Conservation (phyloP, 1,284 basidiomycete species). For the Sanghuangporus sanghuang region DNA sequence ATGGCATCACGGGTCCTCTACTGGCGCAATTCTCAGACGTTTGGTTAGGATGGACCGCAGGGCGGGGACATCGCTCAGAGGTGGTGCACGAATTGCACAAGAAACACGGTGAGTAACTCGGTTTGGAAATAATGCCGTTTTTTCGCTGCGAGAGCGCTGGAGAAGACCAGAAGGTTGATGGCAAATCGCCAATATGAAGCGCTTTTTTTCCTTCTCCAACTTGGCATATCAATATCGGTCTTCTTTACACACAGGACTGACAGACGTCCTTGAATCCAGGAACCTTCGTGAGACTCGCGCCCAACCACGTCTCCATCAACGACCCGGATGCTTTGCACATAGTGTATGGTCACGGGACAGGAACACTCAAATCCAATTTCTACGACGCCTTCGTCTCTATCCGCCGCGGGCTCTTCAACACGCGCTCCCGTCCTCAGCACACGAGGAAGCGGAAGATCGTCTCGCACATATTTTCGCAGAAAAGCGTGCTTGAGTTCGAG, state of each 20-base stretch:
- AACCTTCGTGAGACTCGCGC: conserved; percentile 78
- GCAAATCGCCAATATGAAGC: background rate
- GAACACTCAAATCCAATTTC: conserved; percentile 72
- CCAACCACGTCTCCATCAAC: conserved; percentile 81
- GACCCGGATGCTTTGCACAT: conserved; percentile 72
- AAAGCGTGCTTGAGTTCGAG: conserved; percentile 79
- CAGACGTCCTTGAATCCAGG: conserved; percentile 36
- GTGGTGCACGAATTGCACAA: conserved; percentile 72
- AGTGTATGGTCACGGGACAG: conserved; percentile 78
- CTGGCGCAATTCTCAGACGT: conserved; percentile 71
- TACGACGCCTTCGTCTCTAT: conserved; percentile 81
- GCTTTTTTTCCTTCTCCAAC: background rate
- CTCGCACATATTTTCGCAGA: conserved; percentile 83
- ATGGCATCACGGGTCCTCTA: conserved; percentile 64
- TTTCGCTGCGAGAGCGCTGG: background rate
- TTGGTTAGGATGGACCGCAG: conserved; percentile 69
- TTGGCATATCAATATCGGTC: background rate
- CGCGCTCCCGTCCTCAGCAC: conserved; percentile 77
- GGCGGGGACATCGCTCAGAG: conserved; percentile 71
- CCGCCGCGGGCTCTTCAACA: conserved; percentile 78
- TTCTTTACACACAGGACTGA: background rate
- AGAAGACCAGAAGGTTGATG: background rate
- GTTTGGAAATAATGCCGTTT: background rate
- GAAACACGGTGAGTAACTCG: conserved; percentile 56
- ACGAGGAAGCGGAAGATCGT: conserved; percentile 88